These are phyloP conservation scores for Solanum chilense DNA, from an alignment of 257 asterid species.

Conservation along the genomic window DNA sequence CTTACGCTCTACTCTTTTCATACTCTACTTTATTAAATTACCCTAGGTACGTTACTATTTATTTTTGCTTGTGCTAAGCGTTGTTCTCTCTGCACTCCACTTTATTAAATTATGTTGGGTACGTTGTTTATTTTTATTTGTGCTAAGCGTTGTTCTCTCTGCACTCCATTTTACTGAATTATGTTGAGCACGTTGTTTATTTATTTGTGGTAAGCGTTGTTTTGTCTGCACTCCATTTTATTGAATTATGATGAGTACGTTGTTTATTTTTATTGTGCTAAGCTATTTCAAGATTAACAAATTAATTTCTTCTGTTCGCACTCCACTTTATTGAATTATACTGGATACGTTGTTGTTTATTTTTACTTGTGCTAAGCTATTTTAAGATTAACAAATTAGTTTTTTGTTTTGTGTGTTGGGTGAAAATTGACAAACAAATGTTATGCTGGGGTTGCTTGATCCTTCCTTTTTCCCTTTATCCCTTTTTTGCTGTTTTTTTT, in stretches of 20 bases:
- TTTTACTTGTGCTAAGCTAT: not conserved
- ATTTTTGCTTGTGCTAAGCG: not conserved
- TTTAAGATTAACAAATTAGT: not conserved
- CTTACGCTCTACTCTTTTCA: not conserved
- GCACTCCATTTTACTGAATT: not conserved
- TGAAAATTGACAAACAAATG: conserved; percentile 1
- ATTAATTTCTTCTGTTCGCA: not conserved
- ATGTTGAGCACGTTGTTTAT: not conserved
- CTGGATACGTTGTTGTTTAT: not conserved
- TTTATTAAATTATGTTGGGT: not conserved
- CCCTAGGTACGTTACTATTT: not conserved
- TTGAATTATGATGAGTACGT: not conserved
- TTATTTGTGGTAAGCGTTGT: not conserved
- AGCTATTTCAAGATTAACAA: not conserved
- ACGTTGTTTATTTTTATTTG: not conserved
- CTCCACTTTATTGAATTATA: not conserved
- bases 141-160: not conserved
- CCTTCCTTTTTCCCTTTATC: not conserved
- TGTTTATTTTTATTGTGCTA: not conserved
- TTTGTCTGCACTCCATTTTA: not conserved
- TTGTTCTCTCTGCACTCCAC: not conserved
- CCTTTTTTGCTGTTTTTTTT: not conserved
- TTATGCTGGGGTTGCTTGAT: not conserved
- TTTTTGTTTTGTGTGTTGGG: not conserved
- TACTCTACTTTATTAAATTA: not conserved